Base-by-base conservation (phyloP, 345 rosid species). In the Hypericum perforatum region DNA sequence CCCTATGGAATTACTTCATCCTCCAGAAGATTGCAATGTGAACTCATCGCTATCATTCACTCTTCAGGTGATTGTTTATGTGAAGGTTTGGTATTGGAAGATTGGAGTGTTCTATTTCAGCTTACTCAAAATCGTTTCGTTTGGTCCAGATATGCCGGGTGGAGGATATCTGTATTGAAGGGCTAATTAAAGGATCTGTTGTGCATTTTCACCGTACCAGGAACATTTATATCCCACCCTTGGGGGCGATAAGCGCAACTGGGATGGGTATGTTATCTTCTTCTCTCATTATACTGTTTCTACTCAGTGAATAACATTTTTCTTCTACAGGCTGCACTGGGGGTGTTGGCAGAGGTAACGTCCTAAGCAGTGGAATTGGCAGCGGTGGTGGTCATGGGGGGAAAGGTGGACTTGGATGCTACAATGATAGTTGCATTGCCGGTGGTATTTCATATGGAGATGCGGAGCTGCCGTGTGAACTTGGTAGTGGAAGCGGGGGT, bases 361-460 rank as follows among this genome's bases (percentile, higher is more conserved):
- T 79, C 70, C 62, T 76, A 54, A 76, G 78, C 68, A 74, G 76
- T 74, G 92, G 95, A 53, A 51, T 79, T 57, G 86, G 97, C 39
- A 84, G 97, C 70, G 99, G 97, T 54, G 96, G 82, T 50, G 99
- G 99, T 62, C 97, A 94, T 82, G 97, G 99, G 69, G 99, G 97
- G 62, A 76, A 62, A 69, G 99, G 99, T 16, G 99, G 99, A 38
- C 50, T 44, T 59, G 95, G 75, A 62, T 94, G 91, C 75, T 78
- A 75, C 63, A 82, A 79, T 57, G 67, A 38, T 69, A 74, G 56
- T 52, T 86, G 80, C 39, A 59, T 79, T 51, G 81, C 65, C 10
- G 99, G 99, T 64, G 99, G 97, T 52, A 65, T 69, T 58, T 74
- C 92, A 10, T 94, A 94, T 76, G 99, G 99, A 61, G 72, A 79